Base-by-base conservation (phyloP, 495 filamentous ascomycete species). In the Podospora pseudocomata region DNA sequence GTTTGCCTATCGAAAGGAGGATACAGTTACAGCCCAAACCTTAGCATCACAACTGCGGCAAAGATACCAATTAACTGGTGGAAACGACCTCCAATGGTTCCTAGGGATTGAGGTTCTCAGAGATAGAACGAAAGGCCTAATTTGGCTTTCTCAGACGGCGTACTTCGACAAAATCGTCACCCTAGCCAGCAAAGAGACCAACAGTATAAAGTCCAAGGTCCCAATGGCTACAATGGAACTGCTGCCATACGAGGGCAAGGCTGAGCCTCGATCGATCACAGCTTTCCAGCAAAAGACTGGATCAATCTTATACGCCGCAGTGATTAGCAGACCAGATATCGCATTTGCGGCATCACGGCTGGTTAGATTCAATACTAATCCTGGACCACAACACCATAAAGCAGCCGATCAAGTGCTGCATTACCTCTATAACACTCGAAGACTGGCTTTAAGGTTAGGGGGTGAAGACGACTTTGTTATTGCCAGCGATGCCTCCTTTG, bases 321-420 rank as follows among this genome's bases (percentile, higher is more conserved):
- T 70, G 19, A 66, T 64, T 23, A 70, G 60, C 5, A 63, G 69
- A 18, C 61, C 61, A 32, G 69, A 71, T 59, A 57, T 71, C 26
- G 69, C 65, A 4, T 71, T 71, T 53, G 68, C 63, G 26, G 27
- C 49, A 0, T 62, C 39, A 49, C 4, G 57, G 20, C 53, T 63
- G 1, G 62, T 49, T 0, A 54, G 62, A 61, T 71, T 67, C 28
- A 57, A 23, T 20, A 56, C 15, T 7, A 68, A 68, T 57, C 67
- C 67, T 28, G 62, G 67, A 54, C 67, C 67, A 27, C n/a, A 60
- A 9, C 66, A 64, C 27, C 66, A 68, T 44, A 55, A 58, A 58
- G 66, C 60, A 27, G 60, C 60, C 15, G 69, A 71, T 39, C 53
- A 58, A 26, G 65, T 70, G 1, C 32, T 70, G 13, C 34, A 20